Base-by-base conservation (phyloP, 2,329 filamentous ascomycete genomes). In the Aaosphaeria arxii region DNA sequence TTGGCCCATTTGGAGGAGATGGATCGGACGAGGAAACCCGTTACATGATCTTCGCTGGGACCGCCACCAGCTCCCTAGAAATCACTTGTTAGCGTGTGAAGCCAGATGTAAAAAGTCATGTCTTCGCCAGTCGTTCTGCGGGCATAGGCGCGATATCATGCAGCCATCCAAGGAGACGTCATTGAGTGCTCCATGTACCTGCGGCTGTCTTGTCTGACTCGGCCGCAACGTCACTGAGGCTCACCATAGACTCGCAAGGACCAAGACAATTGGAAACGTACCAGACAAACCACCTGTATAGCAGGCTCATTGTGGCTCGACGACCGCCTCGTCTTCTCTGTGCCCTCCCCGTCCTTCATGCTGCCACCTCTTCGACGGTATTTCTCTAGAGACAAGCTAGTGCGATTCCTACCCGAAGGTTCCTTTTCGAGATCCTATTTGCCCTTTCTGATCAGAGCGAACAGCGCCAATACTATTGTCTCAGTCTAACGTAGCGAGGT, bases 11-110 rank as follows among this genome's bases (percentile, higher is more conserved):
- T 82, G 45, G 87, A 82, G 30, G 85, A 82, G 7, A 87, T 79
- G 4, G 92, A 92, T 42, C 92, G 87, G 42, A 97, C 89, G 17
- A 99, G 82, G 49, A 97, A 84, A 3, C 91, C 89, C 0, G 92
- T 96, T 28, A 89, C 87, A 67, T 91, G 94, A 69, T 90, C 86
- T 77, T 99, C 94, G 61, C 83, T 81, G 31, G 94, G 94, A 45
- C 94, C 94, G 49, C 94, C 94, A 44, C 90, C 89, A 41, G 90
- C 84, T 55, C 94, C 94, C 91, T 95, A 51, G 35, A 40, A 6
- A 31, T n/a, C 33, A 45, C 62, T 36, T 62, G 58, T 42, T 30
- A 42, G 30, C 40, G 35, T 40, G 17, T 24, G 17, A 24, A 42
- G 4, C 38, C 29, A n/a, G 9, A 38, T 32, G 40, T 9, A 24